Evolutionary conservation across 2,329 filamentous ascomycete genomes (phyloP), one percentile per base, ranked within the genome.

Genomic region (Dactylella cylindrospora): DNA sequence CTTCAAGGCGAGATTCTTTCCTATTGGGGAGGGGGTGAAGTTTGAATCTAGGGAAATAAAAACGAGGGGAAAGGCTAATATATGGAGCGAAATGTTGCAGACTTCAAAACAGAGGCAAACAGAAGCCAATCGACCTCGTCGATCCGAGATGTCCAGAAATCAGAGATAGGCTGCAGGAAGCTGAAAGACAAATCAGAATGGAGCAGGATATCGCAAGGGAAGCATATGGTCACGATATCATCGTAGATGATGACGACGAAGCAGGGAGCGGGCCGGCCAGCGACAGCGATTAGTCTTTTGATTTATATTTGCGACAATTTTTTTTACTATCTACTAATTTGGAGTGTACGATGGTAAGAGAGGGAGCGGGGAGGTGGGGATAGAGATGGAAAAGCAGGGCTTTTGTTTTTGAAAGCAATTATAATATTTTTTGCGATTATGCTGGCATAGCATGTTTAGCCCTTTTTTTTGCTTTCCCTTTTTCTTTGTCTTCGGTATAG

Each of bases 101-200:
- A 66, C 77, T 81, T 75, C 75, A 77, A 72, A 91, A 91, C 76
- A 86, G 85, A 74, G 84, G 82, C 47, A 84, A 85, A 68, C 78
- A 89, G 60, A 87, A 84, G 44, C 79, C 88, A 22, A 71, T 80
- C 49, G 84, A 90, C 73, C 79, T 91, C 64, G 84, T 84, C 50
- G 87, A 91, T 73, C 87, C 86, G 12, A 71, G 78, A 40, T 88
- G 90, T 73, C 70, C 71, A 19, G 79, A 77, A 47, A 75, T 90
- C 49, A 76, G 79, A 66, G 77, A 79, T 36, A 74, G 85, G 55
- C 79, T 91, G 69, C 78, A 83, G 73, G 82, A 83, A 74, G 84
- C 86, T 65, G 85, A 90, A 75, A 86, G 87, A 70, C 9, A 26
- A 13, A 19, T 6, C 2, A 23, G 19, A 2, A 26, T 51, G 17